These are phyloP conservation scores for Stevia rebaudiana DNA, from an alignment of 140 eudicot genomes.

Conservation along the genomic window DNA sequence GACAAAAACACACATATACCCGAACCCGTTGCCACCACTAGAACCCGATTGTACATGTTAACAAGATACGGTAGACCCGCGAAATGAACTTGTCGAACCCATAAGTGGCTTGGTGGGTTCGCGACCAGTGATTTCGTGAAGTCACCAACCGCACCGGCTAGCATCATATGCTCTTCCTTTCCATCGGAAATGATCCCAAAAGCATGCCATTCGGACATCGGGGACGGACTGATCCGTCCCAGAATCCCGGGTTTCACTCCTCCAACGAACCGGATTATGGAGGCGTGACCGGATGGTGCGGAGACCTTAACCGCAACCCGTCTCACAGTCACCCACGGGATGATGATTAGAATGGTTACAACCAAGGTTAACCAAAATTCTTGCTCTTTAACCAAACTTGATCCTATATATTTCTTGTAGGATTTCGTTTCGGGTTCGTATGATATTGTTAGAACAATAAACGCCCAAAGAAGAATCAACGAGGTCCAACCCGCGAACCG, in stretches of 20 bases:
- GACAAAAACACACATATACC: slow-evolving; percentile 73
- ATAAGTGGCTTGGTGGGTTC: slow-evolving; percentile 65
- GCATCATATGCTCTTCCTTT: slow-evolving; percentile 75
- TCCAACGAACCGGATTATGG: slow-evolving; percentile 61
- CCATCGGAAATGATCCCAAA: slow-evolving; percentile 81
- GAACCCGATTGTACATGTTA: slow-evolving; percentile 67
- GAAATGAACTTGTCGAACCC: slow-evolving; percentile 74
- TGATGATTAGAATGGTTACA: slow-evolving; percentile 47
- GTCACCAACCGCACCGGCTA: slow-evolving; percentile 88
- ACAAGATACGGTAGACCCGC: slow-evolving; percentile 70
- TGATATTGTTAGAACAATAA: slow-evolving; percentile 41
- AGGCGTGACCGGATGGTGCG: slow-evolving; percentile 66
- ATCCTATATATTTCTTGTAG: slow-evolving; percentile 37
- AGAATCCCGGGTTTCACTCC: slow-evolving; percentile 67
- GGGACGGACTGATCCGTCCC: slow-evolving; percentile 81
- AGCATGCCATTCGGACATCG: slow-evolving; percentile 82
- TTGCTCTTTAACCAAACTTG: slow-evolving; percentile 36
- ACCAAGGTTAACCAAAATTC: slow-evolving; percentile 64
- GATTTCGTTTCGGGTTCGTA: slow-evolving; percentile 47
- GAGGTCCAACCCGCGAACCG: slow-evolving; percentile 66
- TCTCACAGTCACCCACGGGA: slow-evolving; percentile 69
- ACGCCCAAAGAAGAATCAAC: slow-evolving; percentile 56
- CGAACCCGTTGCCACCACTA: slow-evolving; percentile 80
- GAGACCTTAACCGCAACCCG: slow-evolving; percentile 57
- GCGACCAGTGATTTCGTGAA: slow-evolving; percentile 63